Percentiles rank a stretch among this genome's conserved stretches.
Conservation (phyloP, 208 protist genomes). For the Trypanosoma congolense region DNA sequence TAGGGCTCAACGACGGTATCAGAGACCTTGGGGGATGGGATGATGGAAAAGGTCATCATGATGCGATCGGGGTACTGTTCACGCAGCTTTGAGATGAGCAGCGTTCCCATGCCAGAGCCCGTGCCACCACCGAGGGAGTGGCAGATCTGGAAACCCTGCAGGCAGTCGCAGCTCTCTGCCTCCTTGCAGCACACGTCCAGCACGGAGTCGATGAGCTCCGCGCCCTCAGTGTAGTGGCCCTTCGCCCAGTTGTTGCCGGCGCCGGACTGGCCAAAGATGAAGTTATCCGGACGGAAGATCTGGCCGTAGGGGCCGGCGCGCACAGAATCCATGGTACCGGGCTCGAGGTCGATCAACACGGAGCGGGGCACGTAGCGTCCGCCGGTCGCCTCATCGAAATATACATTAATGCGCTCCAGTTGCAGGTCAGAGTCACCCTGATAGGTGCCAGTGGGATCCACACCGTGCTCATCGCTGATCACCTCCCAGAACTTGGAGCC, state of each 20-base stretch:
- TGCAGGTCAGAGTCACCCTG: slow-evolving; percentile 91
- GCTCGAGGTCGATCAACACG: slow-evolving; percentile 79
- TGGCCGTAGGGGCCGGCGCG: slow-evolving; percentile 91
- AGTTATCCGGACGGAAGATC: slow-evolving; percentile 95
- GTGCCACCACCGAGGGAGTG: slow-evolving; percentile 99
- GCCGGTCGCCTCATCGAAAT: slow-evolving; percentile 96
- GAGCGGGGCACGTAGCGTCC: slow-evolving; percentile 80
- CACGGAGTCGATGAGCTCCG: slow-evolving; percentile 96
- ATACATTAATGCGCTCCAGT: slow-evolving; percentile 98
- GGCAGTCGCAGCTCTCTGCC: slow-evolving; percentile 96
- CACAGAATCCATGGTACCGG: slow-evolving; percentile 97
- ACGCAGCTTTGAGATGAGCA: slow-evolving; percentile 96
- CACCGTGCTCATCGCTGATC: slow-evolving; percentile 68
- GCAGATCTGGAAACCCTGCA: slow-evolving; percentile 98
- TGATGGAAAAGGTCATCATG: slow-evolving; percentile 98
- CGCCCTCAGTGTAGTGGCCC: slow-evolving; percentile 99
- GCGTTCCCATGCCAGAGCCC: slow-evolving; percentile 95
- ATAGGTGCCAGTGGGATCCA: slow-evolving; percentile 95
- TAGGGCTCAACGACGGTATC: slow-evolving; percentile 98
- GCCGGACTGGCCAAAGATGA: slow-evolving; percentile 97
- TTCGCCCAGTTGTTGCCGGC: slow-evolving; percentile 99
- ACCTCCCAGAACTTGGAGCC: slow-evolving; percentile 85
- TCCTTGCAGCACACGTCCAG: slow-evolving; percentile 98
- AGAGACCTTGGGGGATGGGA: slow-evolving; percentile 97
- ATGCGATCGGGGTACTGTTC: slow-evolving; percentile 99